Evolutionary conservation across 495 filamentous ascomycete genomes (phyloP).

Genomic region (Corynascus novoguineensis): DNA sequence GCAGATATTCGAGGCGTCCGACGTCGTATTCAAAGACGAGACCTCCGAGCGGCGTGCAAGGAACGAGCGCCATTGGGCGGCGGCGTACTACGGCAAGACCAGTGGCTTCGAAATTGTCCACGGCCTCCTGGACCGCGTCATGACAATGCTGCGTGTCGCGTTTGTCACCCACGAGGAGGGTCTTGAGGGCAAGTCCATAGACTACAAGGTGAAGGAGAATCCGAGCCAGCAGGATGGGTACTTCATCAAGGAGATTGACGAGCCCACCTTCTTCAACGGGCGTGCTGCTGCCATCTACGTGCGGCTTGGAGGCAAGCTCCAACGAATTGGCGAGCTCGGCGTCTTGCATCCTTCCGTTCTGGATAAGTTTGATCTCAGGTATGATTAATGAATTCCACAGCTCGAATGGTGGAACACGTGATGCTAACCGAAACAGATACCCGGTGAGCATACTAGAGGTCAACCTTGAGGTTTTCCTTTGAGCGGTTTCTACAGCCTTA

Average conservation of each 20-base stretch:
- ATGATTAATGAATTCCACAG: constrained; percentile 27
- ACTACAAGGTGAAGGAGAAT: constrained; percentile 47
- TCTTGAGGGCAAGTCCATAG: constrained; percentile 46
- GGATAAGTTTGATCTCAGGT: constrained; percentile 89
- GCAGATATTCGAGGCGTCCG: constrained; percentile 87
- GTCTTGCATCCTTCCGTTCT: constrained; percentile 89
- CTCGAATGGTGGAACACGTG: background rate
- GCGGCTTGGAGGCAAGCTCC: constrained; percentile 61
- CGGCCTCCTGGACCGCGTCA: constrained; percentile 83
- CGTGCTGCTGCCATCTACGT: constrained; percentile 80
- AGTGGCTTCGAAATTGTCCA: constrained; percentile 95
- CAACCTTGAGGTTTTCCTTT: constrained; percentile 93
- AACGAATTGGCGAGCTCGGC: constrained; percentile 79
- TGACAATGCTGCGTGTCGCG: constrained; percentile 82
- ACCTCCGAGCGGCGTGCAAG: constrained; percentile 71
- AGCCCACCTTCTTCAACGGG: constrained; percentile 85
- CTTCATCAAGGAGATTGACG: constrained; percentile 88
- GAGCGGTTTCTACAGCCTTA: constrained; percentile 1
- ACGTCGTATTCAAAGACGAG: constrained; percentile 84
- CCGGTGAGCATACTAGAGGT: constrained; percentile 94
- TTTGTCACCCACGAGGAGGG: constrained; percentile 75
- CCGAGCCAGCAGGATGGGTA: constrained; percentile 58
- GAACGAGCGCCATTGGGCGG: constrained; percentile 92
- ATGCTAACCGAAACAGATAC: constrained; percentile 52
- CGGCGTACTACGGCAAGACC: constrained; percentile 92